These are phyloP conservation scores for Allantophomopsis cytisporea DNA, from an alignment of 2,329 filamentous ascomycete species.

Conservation along the genomic window DNA sequence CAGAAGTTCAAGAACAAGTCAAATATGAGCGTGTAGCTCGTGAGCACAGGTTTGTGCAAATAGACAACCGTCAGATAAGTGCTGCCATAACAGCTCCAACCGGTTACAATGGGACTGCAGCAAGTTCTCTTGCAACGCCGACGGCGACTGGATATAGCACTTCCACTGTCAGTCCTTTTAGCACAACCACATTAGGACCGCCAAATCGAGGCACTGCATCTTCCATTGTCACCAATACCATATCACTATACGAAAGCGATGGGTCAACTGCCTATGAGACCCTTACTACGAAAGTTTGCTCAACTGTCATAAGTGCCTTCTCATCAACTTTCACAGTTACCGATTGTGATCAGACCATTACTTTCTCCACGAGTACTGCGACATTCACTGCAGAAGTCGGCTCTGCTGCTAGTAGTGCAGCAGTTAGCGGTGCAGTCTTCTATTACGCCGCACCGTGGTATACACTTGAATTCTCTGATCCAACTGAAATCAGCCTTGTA, in stretches of 20 bases:
- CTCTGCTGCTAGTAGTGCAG: slow-evolving; percentile 4
- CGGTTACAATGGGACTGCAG: not conserved
- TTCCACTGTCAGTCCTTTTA: too few species aligned
- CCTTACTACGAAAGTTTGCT: slow-evolving; percentile 8
- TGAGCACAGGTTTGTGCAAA: not conserved
- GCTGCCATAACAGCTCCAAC: not conserved
- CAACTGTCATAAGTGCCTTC: slow-evolving; percentile 9
- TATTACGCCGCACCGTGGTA: slow-evolving; percentile 14
- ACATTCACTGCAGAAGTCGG: slow-evolving; percentile 1
- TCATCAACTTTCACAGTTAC: slow-evolving; percentile 10
- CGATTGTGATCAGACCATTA: slow-evolving; percentile 12
- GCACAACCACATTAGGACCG: too few species aligned
- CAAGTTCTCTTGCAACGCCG: not conserved
- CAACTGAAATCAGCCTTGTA: slow-evolving; percentile 7
- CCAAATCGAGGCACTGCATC: too few species aligned
- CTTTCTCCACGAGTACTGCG: slow-evolving; percentile 12
- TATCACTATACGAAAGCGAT: not conserved
- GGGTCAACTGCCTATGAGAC: slow-evolving; percentile 1
- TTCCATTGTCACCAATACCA: not conserved
- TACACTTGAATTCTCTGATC: slow-evolving; percentile 8
- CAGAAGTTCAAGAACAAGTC: not conserved
- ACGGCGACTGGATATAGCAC: too few species aligned
- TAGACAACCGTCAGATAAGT: not conserved
- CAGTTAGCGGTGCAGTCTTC: slow-evolving; percentile 6
- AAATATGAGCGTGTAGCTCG: not conserved